Percentiles rank a stretch among this genome's conserved stretches.
phyloP scores from a whole-genome alignment of 805 yeast genomes.

The Ogataea ramenticola region DNA sequence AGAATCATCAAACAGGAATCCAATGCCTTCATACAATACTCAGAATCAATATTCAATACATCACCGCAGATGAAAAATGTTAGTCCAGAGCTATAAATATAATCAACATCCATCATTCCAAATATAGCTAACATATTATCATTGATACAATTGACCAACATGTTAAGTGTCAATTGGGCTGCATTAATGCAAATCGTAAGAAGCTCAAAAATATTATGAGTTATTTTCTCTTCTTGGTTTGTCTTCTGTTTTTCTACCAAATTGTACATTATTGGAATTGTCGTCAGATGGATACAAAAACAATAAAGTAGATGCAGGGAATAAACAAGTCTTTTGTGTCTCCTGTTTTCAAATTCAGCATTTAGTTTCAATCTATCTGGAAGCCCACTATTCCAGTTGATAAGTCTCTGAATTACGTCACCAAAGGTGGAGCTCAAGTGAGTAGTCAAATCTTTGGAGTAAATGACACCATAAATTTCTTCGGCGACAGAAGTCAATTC shows the following conservation, averaged over 20 bases:
- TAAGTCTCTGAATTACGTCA: slow-evolving; percentile 14
- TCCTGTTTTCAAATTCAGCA: slow-evolving; percentile 5
- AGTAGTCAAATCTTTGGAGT: slow-evolving; percentile 7
- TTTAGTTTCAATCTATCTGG: slow-evolving; percentile 11
- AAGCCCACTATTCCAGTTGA: slow-evolving; percentile 16
- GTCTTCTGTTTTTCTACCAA: slow-evolving; percentile 13
- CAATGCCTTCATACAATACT: slow-evolving; percentile 9
- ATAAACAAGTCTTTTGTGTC: slow-evolving; percentile 13
- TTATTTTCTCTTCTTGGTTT: slow-evolving; percentile 4
- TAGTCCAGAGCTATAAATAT: slow-evolving; percentile 18
- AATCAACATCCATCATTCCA: slow-evolving; percentile 24
- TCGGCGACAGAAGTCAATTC: slow-evolving; percentile 15
- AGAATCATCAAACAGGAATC: slow-evolving; percentile 14
- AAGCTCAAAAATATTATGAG: slow-evolving; percentile 12
- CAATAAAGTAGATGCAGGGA: slow-evolving; percentile 21
- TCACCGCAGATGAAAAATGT: slow-evolving; percentile 22
- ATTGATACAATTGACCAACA: slow-evolving; percentile 11
- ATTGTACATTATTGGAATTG: slow-evolving; percentile 19
- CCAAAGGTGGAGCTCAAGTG: slow-evolving; percentile 11
- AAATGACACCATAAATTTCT: slow-evolving; percentile 17
- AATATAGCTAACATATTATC: slow-evolving; percentile 16
- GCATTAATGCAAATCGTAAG: slow-evolving; percentile 19
- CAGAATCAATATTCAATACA: slow-evolving; percentile 10
- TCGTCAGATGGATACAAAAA: slow-evolving; percentile 21
- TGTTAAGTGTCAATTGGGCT: slow-evolving; percentile 16